These are phyloP conservation scores for Hericium alpestre DNA, from an alignment of 768 basidiomycete species.

Conservation along the genomic window DNA sequence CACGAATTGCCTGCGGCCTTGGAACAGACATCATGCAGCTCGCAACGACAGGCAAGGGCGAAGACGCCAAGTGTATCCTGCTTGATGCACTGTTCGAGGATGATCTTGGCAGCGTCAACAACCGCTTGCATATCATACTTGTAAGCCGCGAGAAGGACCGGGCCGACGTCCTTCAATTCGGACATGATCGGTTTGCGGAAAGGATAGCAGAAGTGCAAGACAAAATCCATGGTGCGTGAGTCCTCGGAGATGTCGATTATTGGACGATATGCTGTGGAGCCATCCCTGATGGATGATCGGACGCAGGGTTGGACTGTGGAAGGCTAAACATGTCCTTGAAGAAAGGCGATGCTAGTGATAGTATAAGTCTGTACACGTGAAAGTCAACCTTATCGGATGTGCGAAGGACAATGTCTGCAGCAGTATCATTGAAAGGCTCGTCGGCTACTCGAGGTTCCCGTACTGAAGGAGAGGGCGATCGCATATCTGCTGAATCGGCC, in stretches of 20 bases:
- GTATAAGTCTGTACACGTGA: conserved; percentile 21
- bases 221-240: conserved; percentile 2
- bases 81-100: not conserved
- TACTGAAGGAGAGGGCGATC: too few species aligned
- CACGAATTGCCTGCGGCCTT: not conserved
- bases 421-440: not conserved
- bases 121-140: conserved; percentile 6
- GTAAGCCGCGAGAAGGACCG: conserved; percentile 1
- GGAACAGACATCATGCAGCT: not conserved
- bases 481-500: not conserved
- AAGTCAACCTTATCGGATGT: conserved; percentile 5
- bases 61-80: conserved; percentile 9
- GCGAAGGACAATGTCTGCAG: not conserved
- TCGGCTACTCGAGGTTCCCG: not conserved
- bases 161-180: not conserved
- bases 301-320: conserved; percentile 12
- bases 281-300: not conserved
- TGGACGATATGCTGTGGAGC: too few species aligned
- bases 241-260: not conserved
- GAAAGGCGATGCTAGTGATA: conserved; percentile 13
- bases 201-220: conserved; percentile 7
- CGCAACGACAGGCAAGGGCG: conserved; percentile 1
- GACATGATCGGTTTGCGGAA: not conserved
- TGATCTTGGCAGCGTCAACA: not conserved
- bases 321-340: conserved; percentile 19